Conservation (phyloP, 2,329 filamentous ascomycete species). For the Ceratocystis albifundus region DNA sequence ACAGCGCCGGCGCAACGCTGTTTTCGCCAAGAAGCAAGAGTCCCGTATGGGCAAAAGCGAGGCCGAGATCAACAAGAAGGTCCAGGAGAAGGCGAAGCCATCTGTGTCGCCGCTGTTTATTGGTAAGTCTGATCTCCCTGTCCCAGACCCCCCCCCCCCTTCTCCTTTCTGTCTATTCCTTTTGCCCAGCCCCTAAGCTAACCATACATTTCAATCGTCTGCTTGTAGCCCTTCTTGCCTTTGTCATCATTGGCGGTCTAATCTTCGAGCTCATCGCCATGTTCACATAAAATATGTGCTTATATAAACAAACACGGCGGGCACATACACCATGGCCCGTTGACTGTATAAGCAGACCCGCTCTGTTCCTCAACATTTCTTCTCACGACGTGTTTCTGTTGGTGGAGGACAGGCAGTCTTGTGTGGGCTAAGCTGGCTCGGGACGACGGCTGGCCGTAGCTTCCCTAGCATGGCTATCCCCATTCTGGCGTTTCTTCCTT, state of each 20-base stretch:
- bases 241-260: constrained; percentile 50
- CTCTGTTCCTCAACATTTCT: background rate
- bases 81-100: constrained; percentile 46
- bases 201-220: background rate
- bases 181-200: background rate
- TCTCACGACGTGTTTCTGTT: background rate
- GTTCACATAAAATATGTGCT: constrained; percentile 6
- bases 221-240: constrained; percentile 42
- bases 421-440: background rate
- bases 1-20: constrained; percentile 69
- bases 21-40: constrained; percentile 64
- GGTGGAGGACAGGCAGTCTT: background rate
- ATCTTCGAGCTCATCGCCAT: constrained; percentile 44
- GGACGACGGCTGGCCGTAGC: background rate
- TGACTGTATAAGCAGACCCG: background rate
- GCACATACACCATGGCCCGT: too few species aligned
- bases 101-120: constrained; percentile 55
- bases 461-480: background rate
- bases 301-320: background rate
- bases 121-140: constrained; percentile 35
- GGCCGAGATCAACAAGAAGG: constrained; percentile 48
- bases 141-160: background rate
- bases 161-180: background rate
- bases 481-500: background rate
- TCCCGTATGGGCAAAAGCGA: constrained; percentile 64